Percentiles rank a stretch among this genome's conserved stretches.
phyloP scores from a whole-genome alignment of 768 basidiomycete genomes.

The Strobilomyces echinocephalus region DNA sequence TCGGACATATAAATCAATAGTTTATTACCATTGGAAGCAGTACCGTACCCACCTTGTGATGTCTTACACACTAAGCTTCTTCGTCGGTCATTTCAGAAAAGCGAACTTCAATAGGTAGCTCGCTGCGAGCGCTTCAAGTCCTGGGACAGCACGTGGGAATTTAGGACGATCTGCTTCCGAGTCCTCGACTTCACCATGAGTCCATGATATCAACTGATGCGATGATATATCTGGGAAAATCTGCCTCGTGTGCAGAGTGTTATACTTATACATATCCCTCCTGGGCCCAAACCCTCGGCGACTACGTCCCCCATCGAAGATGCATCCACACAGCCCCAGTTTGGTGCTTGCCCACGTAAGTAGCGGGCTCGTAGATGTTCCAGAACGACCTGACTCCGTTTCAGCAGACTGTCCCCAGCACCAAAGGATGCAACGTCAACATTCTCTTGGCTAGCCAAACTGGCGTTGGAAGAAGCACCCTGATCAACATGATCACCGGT shows the following conservation, averaged over 20 bases:
- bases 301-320: neutral
- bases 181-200: no score
- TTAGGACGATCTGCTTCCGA: no score
- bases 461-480: constrained; percentile 26
- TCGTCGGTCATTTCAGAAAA: no score
- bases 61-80: neutral
- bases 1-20: neutral
- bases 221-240: constrained; percentile 16
- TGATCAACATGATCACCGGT: constrained; percentile 26
- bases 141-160: no score
- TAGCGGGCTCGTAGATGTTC: neutral
- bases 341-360: constrained; percentile 3
- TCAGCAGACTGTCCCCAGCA: neutral
- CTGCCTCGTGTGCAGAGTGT: constrained; percentile 19
- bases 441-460: constrained; percentile 26
- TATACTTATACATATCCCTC: neutral
- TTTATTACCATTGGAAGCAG: neutral
- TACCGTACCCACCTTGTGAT: neutral
- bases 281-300: neutral
- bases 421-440: neutral
- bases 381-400: neutral
- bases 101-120: no score
- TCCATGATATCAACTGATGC: neutral
- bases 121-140: no score
- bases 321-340: neutral